These are phyloP conservation scores for bread wheat (Triticum aestivum) DNA, from an alignment of 176 grass and related monocot species.

Conservation along the genomic window DNA sequence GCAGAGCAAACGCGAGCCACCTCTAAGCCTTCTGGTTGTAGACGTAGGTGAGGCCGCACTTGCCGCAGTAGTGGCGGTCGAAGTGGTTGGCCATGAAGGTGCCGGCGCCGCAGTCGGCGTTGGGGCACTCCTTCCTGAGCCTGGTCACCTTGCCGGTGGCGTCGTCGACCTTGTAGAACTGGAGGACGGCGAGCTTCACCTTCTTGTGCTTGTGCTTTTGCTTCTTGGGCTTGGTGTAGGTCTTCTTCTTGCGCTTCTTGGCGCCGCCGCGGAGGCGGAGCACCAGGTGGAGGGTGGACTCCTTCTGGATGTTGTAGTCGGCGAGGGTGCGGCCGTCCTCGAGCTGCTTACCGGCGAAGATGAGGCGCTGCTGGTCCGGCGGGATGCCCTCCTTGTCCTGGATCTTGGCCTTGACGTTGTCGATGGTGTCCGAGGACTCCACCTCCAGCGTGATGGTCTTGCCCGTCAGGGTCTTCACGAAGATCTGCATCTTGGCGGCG, in stretches of 20 bases:
- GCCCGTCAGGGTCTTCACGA: slow-evolving; percentile 94
- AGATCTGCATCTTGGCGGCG: slow-evolving; percentile 69
- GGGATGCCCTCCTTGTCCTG: slow-evolving; percentile 93
- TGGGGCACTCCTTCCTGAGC: slow-evolving; percentile 80
- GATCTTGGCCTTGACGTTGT: slow-evolving; percentile 88
- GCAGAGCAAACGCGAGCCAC: background rate
- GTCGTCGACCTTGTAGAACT: slow-evolving; percentile 84
- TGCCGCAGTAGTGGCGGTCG: slow-evolving; percentile 86
- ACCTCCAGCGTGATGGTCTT: slow-evolving; percentile 98
- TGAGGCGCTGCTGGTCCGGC: slow-evolving; percentile 83
- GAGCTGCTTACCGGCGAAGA: slow-evolving; percentile 87
- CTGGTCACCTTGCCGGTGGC: slow-evolving; percentile 69
- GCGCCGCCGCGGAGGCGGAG: slow-evolving; percentile 74
- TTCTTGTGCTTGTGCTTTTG: slow-evolving; percentile 83
- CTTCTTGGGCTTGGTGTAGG: slow-evolving; percentile 87
- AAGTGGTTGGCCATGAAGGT: slow-evolving; percentile 89
- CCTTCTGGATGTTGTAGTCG: slow-evolving; percentile 97
- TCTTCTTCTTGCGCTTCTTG: slow-evolving; percentile 94
- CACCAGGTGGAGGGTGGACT: slow-evolving; percentile 73
- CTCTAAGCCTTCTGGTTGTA: slow-evolving; percentile 69
- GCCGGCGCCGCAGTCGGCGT: slow-evolving; percentile 68
- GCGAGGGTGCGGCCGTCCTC: slow-evolving; percentile 81
- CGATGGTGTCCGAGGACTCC: slow-evolving; percentile 88
- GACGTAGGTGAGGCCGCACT: slow-evolving; percentile 87
- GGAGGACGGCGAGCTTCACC: slow-evolving; percentile 76